phyloP scores from a whole-genome alignment of 768 basidiomycete species.

The Exsudoporus frostii region DNA sequence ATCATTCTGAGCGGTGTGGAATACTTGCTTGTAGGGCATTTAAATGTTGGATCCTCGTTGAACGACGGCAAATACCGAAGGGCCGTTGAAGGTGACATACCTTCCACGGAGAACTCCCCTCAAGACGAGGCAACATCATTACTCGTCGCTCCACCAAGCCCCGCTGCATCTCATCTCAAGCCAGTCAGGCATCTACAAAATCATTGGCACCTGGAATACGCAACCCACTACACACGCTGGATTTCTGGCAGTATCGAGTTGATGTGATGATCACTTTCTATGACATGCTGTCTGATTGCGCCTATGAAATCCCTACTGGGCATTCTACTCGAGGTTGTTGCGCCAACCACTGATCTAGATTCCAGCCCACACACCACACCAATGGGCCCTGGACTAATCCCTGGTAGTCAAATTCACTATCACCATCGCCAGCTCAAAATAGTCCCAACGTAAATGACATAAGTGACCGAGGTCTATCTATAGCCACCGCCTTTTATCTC shows the following conservation, averaged over 20 bases:
- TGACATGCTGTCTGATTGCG: constrained; percentile 2
- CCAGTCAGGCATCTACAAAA: neutral
- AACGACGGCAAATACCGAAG: neutral
- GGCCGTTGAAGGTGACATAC: neutral
- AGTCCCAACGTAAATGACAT: neutral
- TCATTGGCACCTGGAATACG: neutral
- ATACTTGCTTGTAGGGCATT: neutral
- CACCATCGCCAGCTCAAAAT: neutral
- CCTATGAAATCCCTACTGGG: constrained; percentile 1
- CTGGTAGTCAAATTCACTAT: neutral
- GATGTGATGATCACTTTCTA: constrained; percentile 3
- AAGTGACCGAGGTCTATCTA: constrained; percentile 12
- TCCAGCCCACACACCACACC: constrained; percentile 12
- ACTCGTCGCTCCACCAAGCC: neutral
- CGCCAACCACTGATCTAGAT: constrained; percentile 18
- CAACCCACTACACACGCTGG: neutral
- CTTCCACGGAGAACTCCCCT: neutral
- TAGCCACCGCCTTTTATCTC: constrained; percentile 5
- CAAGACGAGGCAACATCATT: neutral
- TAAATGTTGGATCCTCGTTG: neutral
- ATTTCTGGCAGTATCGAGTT: neutral
- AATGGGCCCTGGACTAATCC: neutral
- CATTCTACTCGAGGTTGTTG: constrained; percentile 5
- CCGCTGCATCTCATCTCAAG: neutral
- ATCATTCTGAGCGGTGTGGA: neutral